Conservation (phyloP, 768 basidiomycete species). For the Terana coerulea region DNA sequence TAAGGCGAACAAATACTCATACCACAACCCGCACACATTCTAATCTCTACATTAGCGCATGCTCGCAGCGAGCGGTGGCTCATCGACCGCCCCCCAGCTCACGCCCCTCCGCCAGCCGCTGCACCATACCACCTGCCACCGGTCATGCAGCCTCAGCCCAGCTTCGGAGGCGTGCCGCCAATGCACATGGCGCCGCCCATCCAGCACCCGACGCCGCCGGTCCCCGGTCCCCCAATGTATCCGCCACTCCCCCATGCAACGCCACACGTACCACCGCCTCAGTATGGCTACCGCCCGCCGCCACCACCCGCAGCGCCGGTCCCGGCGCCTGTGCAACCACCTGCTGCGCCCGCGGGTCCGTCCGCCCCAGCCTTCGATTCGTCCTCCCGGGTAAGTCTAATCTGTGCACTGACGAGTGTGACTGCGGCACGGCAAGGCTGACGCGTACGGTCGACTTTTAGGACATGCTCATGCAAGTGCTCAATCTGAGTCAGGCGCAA, state of each 20-base stretch:
- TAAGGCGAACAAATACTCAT: conserved; percentile 28
- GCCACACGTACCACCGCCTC: conserved; percentile 18
- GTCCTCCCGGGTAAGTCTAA: conserved; percentile 42
- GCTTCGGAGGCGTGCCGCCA: conserved; percentile 10
- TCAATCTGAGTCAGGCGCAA: conserved; percentile 77
- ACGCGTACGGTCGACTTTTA: conserved; percentile 24
- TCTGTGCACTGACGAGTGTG: conserved; percentile 17
- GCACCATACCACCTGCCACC: conserved; percentile 26
- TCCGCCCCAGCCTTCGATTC: conserved; percentile 39
- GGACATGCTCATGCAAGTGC: conserved; percentile 85
- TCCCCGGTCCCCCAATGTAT: conserved; percentile 20
- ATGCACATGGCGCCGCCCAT: conserved; percentile 16
- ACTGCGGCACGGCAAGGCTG: neutral
- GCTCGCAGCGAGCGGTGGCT: conserved; percentile 39
- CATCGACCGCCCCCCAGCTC: conserved; percentile 12
- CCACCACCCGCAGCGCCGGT: conserved; percentile 8
- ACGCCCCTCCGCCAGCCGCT: conserved; percentile 15
- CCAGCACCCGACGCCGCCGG: conserved; percentile 20
- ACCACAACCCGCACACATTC: neutral
- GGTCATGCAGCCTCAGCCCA: conserved; percentile 14
- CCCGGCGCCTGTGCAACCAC: neutral
- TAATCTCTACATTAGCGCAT: conserved; percentile 34
- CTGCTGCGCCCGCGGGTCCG: conserved; percentile 28
- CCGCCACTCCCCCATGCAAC: conserved; percentile 19
- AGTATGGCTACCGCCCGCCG: conserved; percentile 19